Evolutionary conservation across 306 rosid species (phyloP).

Genomic region (Casuarina cunninghamiana): DNA sequence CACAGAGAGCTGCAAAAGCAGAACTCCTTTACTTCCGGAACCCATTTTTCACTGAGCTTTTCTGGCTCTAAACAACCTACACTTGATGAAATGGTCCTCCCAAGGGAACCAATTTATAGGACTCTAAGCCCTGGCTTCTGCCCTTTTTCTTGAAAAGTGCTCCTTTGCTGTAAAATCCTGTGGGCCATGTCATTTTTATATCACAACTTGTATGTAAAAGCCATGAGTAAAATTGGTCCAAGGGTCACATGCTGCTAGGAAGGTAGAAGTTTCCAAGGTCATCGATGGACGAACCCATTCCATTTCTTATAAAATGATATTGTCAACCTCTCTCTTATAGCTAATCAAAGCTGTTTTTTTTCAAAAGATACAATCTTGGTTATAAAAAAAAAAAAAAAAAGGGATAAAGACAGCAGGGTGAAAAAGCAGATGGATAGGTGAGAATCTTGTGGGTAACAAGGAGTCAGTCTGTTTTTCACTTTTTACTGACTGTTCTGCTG

Average conservation of each 20-base stretch:
- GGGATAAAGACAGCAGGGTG: background rate
- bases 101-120: slow-evolving; percentile 38
- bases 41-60: slow-evolving; percentile 21
- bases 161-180: background rate
- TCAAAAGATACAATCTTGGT: no score
- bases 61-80: background rate
- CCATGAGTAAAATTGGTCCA: background rate
- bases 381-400: background rate
- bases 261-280: slow-evolving; percentile 40
- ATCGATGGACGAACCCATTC: slow-evolving; percentile 15
- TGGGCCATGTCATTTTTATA: background rate
- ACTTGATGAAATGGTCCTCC: background rate
- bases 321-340: background rate
- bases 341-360: background rate
- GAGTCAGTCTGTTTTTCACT: background rate
- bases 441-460: slow-evolving; percentile 32
- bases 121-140: slow-evolving; percentile 27
- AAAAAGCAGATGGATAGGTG: background rate
- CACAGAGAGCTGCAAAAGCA: slow-evolving; percentile 16
- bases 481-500: background rate
- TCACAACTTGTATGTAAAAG: background rate
- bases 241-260: slow-evolving; percentile 26
- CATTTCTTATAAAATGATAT: background rate
- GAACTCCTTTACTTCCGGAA: slow-evolving; percentile 7
- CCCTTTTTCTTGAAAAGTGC: slow-evolving; percentile 17